Evolutionary conservation across 257 asterid genomes (phyloP), one percentile per base, ranked within the genome.

Genomic region (Leptodermis oblonga): DNA sequence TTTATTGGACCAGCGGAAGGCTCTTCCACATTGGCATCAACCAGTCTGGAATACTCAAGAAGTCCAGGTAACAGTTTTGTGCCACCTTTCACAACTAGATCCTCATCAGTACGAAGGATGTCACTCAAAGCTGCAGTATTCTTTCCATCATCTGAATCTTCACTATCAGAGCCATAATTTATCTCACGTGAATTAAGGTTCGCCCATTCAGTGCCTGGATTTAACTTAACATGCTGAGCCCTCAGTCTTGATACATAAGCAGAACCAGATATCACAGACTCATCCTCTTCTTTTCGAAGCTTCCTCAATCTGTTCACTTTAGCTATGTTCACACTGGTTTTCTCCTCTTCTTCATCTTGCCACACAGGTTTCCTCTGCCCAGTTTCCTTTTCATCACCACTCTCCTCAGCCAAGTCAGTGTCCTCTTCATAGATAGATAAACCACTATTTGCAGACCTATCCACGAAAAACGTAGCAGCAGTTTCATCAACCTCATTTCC

Each of bases 131-230:
- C 74, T 73, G 69, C 78, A 68, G 61, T 63, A 60, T 77, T 77
- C n/a, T 85, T 67, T 75, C 85, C 96, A 39, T 74, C 75, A 48
- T 82, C 96, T 8, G 86, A 76, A 79, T 87, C 88, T 49, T 84
- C 95, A 49, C 84, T 90, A 11, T 88, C 91, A n/a, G 95, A 86
- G 71, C 80, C 76, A 69, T 78, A 78, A 70, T 74, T 70, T 28
- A 37, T 67, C 3, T 33, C 71, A 46, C 63, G 86, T 20, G 74
- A 70, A 61, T 84, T 87, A 33, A 75, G 86, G 56, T 72, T 75
- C 11, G 97, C 95, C 99, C 97, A 94, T 20, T 87, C 96, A 9
- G 99, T 91, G 45, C 92, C 89, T 3, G 89, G 95, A 73, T 94
- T 89, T 84, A 94, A 79, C 83, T 94, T 94, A 65, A 76, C 79